These are phyloP conservation scores for Alternaria atra DNA, from an alignment of 2,329 filamentous ascomycete genomes.

Conservation along the genomic window DNA sequence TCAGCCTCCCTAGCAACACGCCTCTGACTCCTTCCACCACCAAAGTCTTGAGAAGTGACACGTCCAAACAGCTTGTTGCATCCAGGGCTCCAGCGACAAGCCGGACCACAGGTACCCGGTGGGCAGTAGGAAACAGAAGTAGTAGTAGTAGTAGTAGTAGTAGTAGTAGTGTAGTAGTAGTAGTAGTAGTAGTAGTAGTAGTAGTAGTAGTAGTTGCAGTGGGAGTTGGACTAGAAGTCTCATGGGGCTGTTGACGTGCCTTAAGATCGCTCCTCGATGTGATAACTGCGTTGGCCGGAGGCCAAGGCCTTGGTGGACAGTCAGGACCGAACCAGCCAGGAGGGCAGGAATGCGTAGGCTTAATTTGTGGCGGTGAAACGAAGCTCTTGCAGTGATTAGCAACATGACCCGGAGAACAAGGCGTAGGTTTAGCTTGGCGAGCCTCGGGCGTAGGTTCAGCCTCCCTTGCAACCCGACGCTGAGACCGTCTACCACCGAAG, in stretches of 20 bases:
- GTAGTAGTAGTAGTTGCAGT: neutral
- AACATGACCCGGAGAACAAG: neutral
- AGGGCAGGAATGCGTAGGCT: neutral
- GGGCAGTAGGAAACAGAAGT: neutral
- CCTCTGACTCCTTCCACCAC: neutral
- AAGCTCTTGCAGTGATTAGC: neutral
- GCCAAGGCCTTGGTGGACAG: neutral
- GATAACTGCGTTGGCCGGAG: neutral
- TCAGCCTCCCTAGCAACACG: neutral
- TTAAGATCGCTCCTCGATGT: neutral
- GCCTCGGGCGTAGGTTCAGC: neutral
- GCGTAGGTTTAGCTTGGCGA: neutral
- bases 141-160: neutral
- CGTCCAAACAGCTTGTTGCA: neutral
- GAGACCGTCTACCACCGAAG: neutral
- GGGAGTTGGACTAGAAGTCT: neutral
- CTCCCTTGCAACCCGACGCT: neutral
- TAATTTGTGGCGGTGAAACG: neutral
- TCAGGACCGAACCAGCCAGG: neutral
- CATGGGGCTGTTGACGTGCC: rapidly evolving
- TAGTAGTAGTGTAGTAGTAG: neutral
- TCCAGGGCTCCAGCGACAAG: neutral
- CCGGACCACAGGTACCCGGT: neutral
- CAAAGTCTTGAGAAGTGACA: too few relatives aligned
- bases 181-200: neutral